Conservation (phyloP, 2,329 filamentous ascomycete genomes). For the Dichotomopilus funicola region DNA sequence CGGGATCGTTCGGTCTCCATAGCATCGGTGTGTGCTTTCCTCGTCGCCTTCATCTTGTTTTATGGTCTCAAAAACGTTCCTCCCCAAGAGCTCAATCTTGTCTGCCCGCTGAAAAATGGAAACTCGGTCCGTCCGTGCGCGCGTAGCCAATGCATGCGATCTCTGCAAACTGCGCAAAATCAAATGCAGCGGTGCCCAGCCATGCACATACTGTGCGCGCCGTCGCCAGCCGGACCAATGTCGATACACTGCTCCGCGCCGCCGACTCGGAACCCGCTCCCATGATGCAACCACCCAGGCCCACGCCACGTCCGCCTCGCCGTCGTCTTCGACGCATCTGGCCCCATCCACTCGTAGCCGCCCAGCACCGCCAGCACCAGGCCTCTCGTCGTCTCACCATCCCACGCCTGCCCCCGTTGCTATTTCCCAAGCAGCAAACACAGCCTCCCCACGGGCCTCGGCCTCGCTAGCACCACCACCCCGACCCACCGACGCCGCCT, state of each 20-base stretch:
- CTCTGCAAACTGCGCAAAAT: slow-evolving; percentile 49
- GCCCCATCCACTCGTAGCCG: background rate
- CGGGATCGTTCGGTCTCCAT: too few species aligned
- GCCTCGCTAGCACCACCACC: background rate
- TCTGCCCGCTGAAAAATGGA: slow-evolving; percentile 11
- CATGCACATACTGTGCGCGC: slow-evolving; percentile 44
- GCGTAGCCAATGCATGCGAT: slow-evolving; percentile 49
- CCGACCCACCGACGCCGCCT: background rate
- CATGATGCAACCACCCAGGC: slow-evolving; percentile 3
- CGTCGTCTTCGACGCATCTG: slow-evolving; percentile 3
- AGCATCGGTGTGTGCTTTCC: too few species aligned
- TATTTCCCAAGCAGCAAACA: background rate
- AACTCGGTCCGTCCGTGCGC: slow-evolving; percentile 22
- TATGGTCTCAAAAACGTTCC: too few species aligned
- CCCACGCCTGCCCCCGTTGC: background rate
- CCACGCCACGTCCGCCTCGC: background rate
- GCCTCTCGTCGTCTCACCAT: background rate
- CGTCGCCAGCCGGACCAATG: slow-evolving; percentile 39
- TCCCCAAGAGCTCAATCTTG: background rate
- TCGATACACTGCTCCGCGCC: slow-evolving; percentile 41
- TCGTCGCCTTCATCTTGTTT: too few species aligned
- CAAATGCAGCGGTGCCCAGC: slow-evolving; percentile 49
- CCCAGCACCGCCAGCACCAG: background rate
- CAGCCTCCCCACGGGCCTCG: background rate
- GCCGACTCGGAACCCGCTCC: slow-evolving; percentile 27